Evolutionary conservation across 106 monocot species (phyloP), one percentile per base, ranked within the genome.

Genomic region (Dendrobium officinale): DNA sequence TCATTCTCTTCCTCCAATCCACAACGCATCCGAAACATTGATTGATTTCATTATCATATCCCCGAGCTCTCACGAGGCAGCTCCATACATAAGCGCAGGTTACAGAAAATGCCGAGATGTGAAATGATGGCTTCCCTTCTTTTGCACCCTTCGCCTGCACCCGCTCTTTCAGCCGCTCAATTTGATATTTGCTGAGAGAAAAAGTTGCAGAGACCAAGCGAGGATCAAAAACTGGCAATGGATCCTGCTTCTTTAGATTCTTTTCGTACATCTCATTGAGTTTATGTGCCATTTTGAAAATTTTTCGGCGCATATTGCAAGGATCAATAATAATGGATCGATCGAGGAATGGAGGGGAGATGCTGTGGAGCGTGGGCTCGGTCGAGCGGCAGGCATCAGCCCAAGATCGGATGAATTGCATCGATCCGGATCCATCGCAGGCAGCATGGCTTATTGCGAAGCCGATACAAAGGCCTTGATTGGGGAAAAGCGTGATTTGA

Each of bases 71-170:
- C 26, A 73, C 47, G 8, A 79, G 31, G 54, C 81, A 77, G 0
- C 42, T 16, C 88, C 82, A 88, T 4, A 45, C 72, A 79, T 82
- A 77, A 3, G 82, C 85, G n/a, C 68, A 79, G 5, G 70, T 77
- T 55, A 82, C 82, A 2, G 73, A 80, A 18, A 76, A 89, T 6
- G 89, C 8, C 17, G 87, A 87, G 51, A 70, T 72, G 49, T 76
- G 76, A 54, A 79, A 45, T 9, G 45, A 45, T 15, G 74, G 33
- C 6, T 42, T 42, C 31, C 37, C 70, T 70, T 70, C 37, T 42
- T 44, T 43, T 19, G 2, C 76, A 3, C 54, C 48, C 42, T 59
- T 43, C 9, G n/a, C 67, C 26, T 8, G 8, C 15, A 80, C 51
- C 10, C 49, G 3, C 26, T 77, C 27, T 27, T 80, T 86, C 2